Evolutionary conservation across 106 monocot species (phyloP).

Genomic region (Platanthera guangdongensis): DNA sequence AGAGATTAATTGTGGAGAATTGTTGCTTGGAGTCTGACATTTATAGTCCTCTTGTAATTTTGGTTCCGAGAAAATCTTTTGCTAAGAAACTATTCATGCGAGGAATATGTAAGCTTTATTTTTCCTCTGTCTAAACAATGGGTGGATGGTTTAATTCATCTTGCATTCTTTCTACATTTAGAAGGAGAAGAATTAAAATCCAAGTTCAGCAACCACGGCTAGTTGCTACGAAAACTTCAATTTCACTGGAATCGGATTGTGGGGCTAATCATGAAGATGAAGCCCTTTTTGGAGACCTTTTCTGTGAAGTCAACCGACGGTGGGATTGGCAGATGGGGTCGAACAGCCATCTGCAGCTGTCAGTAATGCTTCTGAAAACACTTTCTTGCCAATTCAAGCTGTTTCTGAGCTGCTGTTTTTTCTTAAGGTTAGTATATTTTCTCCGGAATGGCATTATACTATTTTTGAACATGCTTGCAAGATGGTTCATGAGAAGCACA

Average conservation of each 20-base stretch:
- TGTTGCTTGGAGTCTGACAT: constrained; percentile 10
- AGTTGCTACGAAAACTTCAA: constrained; percentile 37
- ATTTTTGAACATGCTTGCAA: constrained; percentile 64
- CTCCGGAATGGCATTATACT: constrained; percentile 39
- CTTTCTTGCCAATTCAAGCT: constrained; percentile 45
- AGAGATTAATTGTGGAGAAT: constrained; percentile 16
- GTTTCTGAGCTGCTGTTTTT: constrained; percentile 56
- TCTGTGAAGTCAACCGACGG: constrained; percentile 71
- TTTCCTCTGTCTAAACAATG: constrained; percentile 67
- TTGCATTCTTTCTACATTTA: constrained; percentile 58
- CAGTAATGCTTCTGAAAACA: constrained; percentile 14
- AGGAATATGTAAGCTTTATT: constrained; percentile 58
- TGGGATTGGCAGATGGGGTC: constrained; percentile 38
- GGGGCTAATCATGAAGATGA: constrained; percentile 79
- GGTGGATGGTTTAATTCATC: constrained; percentile 69
- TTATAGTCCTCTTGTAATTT: constrained; percentile 32
- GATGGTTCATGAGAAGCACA: constrained; percentile 45
- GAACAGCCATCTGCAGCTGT: constrained; percentile 38
- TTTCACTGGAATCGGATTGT: constrained; percentile 46
- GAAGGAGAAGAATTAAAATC: constrained; percentile 56
- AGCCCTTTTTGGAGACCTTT: constrained; percentile 95
- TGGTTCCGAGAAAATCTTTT: constrained; percentile 42
- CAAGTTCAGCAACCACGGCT: constrained; percentile 29
- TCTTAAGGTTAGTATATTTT: constrained; percentile 62
- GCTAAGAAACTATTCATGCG: constrained; percentile 41